phyloP scores from a whole-genome alignment of 179 eudicot genomes.

The Silene noctiflora region DNA sequence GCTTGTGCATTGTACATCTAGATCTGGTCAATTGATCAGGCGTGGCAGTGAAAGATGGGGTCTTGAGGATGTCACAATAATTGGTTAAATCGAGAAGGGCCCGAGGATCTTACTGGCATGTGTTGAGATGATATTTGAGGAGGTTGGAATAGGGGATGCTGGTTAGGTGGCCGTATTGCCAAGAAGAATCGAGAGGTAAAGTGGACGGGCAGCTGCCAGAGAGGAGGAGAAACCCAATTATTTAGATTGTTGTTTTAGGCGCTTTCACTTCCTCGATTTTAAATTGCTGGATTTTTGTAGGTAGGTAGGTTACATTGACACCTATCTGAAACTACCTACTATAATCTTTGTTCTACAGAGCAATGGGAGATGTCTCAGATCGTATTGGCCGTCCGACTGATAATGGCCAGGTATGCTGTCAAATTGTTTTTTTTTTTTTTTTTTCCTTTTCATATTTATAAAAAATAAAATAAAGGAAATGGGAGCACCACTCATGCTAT shows the following conservation, averaged over 20 bases:
- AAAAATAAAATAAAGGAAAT: neutral
- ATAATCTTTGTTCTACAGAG: constrained; percentile 45
- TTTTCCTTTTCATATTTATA: neutral
- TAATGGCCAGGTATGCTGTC: constrained; percentile 76
- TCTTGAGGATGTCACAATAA: too few species aligned
- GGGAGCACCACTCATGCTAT: neutral
- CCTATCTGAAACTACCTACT: constrained; percentile 2
- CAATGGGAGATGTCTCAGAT: constrained; percentile 99
- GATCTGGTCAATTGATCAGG: too few species aligned
- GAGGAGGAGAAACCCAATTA: constrained; percentile 1
- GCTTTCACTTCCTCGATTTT: neutral
- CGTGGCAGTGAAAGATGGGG: too few species aligned
- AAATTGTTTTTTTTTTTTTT: neutral
- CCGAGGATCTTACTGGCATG: too few species aligned
- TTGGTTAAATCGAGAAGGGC: too few species aligned
- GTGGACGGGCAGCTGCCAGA: neutral
- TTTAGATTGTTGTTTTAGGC: neutral
- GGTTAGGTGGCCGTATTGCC: too few species aligned
- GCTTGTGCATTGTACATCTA: too few species aligned
- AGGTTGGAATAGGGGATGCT: neutral
- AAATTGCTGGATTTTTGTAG: neutral
- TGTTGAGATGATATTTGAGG: too few species aligned
- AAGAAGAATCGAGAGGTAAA: too few species aligned
- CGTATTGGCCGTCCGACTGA: constrained; percentile 97
- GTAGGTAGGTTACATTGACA: neutral